Evolutionary conservation across 1,139 yeast species (phyloP), one percentile per base, ranked within the genome.

Genomic region (Yamadazyma triangularis): DNA sequence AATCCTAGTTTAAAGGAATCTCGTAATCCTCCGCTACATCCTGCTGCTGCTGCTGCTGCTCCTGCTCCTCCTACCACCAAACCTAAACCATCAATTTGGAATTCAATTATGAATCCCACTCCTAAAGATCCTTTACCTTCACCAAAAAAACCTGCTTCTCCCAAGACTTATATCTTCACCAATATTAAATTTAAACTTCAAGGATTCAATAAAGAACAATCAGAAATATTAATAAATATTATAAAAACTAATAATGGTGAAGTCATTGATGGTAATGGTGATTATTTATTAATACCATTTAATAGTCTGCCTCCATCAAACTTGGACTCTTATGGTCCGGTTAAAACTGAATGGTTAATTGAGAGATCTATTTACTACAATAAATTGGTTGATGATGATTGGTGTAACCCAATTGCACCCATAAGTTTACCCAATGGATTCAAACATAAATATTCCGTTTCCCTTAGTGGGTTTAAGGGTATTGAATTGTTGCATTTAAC

Each of bases 381-480:
- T 27, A 57, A 58, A 30, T 48, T 80, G 4, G 56, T 62, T 9
- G 45, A 63, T 24, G 96, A 87, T 50, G 54, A 67, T n/a, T 89
- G 96, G 96, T 73, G 86, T 1, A 52, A 55, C 22, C 91, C 88
- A 1, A 62, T 79, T 34, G 60, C 55, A 15, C 65, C 70, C 8
- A 50, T 70, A 11, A 45, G 56, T 2, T 41, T 59, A 13, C 55
- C 63, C 8, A 58, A 51, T 4, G 45, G 45, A 12, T 58, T 79
- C 39, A 68, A 68, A 16, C 6, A 18, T 18, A 18, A 18, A 18
- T 18, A 18, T 18, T 18, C 20, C 9, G 63, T 88, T 1, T 73
- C 85, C 38, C 66, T 85, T 2, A 75, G 93, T 1, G 97, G 97
- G 4, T 89, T 84, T 48, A 70, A 77, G 8, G 96, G 95, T 0